These are phyloP conservation scores for Tetrahymena elliotti DNA, from an alignment of 73 alveolate species.

Conservation along the genomic window DNA sequence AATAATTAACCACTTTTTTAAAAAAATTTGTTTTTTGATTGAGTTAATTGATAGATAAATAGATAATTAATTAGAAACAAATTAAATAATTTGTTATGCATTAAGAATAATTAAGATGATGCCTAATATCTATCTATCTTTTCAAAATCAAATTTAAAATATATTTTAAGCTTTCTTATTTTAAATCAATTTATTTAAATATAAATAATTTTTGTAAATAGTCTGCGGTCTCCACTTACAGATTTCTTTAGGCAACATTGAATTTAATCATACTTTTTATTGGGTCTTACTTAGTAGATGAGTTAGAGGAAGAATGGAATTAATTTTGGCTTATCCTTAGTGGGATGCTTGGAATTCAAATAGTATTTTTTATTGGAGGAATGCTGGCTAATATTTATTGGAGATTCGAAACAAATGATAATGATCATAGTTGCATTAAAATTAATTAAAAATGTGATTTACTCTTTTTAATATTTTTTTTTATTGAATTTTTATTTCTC, in stretches of 20 bases:
- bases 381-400: neutral
- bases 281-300: neutral
- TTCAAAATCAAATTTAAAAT: too few relatives aligned
- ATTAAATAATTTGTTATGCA: too few relatives aligned
- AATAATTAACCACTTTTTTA: too few relatives aligned
- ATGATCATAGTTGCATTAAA: neutral
- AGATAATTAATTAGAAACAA: too few relatives aligned
- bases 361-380: neutral
- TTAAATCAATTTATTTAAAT: neutral
- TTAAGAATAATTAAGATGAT: too few relatives aligned
- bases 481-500: neutral
- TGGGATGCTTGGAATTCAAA: neutral
- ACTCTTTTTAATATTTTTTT: neutral
- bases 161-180: neutral
- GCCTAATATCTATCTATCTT: too few relatives aligned
- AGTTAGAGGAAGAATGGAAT: neutral
- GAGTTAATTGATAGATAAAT: too few relatives aligned
- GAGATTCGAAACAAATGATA: neutral
- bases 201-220: neutral
- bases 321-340: neutral
- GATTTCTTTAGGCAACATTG: neutral
- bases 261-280: neutral
- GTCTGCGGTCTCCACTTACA: neutral
- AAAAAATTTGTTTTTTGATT: too few relatives aligned
- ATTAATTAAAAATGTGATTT: neutral